Percentiles rank a stretch among this genome's conserved stretches.
phyloP scores from a whole-genome alignment of 2,329 filamentous ascomycete species.

The Didymella segeticola region DNA sequence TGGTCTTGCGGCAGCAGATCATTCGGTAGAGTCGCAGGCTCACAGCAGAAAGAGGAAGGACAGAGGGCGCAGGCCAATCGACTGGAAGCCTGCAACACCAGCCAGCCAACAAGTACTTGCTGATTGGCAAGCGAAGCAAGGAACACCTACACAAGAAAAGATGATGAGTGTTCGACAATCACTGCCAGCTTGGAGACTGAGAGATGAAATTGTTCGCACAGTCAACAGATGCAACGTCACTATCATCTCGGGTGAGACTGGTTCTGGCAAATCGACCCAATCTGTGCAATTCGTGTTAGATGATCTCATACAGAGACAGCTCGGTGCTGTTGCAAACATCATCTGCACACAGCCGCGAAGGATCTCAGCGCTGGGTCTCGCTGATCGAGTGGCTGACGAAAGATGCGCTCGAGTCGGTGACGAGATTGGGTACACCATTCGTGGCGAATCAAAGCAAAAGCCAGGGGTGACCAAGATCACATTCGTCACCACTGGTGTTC shows the following conservation, averaged over 20 bases:
- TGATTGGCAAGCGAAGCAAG: constrained; percentile 74
- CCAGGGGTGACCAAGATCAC: constrained; percentile 81
- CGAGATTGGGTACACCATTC: constrained; percentile 90
- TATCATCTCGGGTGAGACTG: constrained; percentile 96
- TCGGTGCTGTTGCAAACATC: constrained; percentile 83
- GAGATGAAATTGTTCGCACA: constrained; percentile 75
- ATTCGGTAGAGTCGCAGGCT: constrained; percentile 27
- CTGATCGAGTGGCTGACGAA: constrained; percentile 93
- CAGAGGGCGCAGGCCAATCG: constrained; percentile 60
- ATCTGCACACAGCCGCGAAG: constrained; percentile 94
- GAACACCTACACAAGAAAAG: constrained; percentile 68
- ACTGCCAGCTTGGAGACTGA: constrained; percentile 87
- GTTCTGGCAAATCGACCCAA: constrained; percentile 95
- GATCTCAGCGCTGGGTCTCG: constrained; percentile 92
- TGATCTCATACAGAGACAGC: constrained; percentile 77
- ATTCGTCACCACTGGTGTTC: constrained; percentile 93
- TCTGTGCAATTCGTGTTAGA: constrained; percentile 96
- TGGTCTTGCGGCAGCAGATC: constrained; percentile 65
- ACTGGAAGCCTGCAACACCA: constrained; percentile 65
- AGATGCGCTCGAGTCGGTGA: constrained; percentile 80
- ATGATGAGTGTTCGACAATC: constrained; percentile 77
- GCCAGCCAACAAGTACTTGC: constrained; percentile 65
- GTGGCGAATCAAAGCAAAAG: constrained; percentile 82
- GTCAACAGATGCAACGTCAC: constrained; percentile 84
- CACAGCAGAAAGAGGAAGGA: constrained; percentile 29